Evolutionary conservation across 352 stramenopile species (phyloP).

Genomic region (Phytopythium boreale): DNA sequence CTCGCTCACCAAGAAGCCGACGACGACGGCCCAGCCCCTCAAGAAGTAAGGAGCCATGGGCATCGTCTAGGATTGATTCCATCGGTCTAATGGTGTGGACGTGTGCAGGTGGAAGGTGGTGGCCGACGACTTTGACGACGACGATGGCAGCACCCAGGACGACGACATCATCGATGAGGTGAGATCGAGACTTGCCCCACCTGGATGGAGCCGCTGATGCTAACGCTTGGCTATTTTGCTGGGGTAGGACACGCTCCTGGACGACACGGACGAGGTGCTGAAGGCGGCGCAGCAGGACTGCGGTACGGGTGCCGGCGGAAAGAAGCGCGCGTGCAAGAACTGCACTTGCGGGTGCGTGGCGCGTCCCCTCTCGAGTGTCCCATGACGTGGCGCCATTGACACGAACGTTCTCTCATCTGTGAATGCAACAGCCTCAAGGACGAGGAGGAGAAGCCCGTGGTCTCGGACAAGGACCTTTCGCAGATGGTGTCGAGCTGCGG

Average conservation of each 20-base stretch:
- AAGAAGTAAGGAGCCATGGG: constrained; percentile 31
- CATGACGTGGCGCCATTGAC: neutral
- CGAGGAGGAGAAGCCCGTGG: constrained; percentile 63
- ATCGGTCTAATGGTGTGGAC: neutral
- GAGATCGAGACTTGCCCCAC: neutral
- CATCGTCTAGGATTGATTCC: neutral
- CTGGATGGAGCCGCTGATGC: neutral
- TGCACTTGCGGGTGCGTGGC: constrained; percentile 92
- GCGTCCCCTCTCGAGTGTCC: neutral
- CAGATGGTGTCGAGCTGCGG: constrained; percentile 81
- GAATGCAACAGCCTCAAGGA: constrained; percentile 51
- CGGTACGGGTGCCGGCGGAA: constrained; percentile 80
- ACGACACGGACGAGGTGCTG: constrained; percentile 82
- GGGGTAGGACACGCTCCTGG: constrained; percentile 62
- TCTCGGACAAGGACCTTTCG: constrained; percentile 69
- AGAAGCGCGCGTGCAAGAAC: constrained; percentile 95
- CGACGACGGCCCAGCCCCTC: constrained; percentile 21
- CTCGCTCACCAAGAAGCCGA: constrained; percentile 41
- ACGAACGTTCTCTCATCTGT: no score
- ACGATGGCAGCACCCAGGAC: constrained; percentile 38
- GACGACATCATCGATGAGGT: constrained; percentile 83
- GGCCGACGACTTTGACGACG: constrained; percentile 57
- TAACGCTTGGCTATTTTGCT: neutral
- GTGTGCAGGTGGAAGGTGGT: constrained; percentile 54
- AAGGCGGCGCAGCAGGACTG: constrained; percentile 67